Conservation (phyloP, 495 filamentous ascomycete species). For the Penicillium lividum region DNA sequence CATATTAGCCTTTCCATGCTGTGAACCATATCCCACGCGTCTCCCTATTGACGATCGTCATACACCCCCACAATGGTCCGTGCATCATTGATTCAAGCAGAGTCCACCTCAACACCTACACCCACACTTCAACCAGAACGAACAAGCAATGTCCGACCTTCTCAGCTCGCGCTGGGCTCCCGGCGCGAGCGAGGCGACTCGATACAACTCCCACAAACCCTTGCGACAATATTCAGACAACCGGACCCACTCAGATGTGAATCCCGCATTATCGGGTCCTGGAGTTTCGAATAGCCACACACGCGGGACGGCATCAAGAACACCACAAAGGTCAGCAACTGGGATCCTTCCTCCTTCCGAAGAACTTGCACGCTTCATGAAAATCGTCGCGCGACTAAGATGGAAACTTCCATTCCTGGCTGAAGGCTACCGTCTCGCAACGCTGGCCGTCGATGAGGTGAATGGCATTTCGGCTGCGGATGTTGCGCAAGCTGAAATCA, state of each 20-base stretch:
- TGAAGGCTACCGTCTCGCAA: conserved; percentile 51
- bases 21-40: background rate
- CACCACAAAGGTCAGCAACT: background rate
- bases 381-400: conserved; percentile 56
- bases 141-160: conserved; percentile 27
- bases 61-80: conserved; percentile 4
- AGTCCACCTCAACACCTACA: background rate
- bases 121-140: background rate
- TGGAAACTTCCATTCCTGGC: conserved; percentile 63
- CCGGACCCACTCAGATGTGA: conserved; percentile 3
- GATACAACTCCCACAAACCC: background rate
- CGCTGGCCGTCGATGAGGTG: conserved; percentile 21
- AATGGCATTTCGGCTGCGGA: conserved; percentile 12
- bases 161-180: conserved; percentile 37
- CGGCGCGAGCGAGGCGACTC: conserved; percentile 2
- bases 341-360: conserved; percentile 31
- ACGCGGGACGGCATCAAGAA: background rate
- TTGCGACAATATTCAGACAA: conserved; percentile 17
- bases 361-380: conserved; percentile 55
- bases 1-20: too few species aligned
- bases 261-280: background rate
- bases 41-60: background rate
- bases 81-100: background rate
- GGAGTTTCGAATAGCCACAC: conserved; percentile 4
- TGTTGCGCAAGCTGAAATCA: conserved; percentile 51